These are phyloP conservation scores for Scheffersomyces coipomensis DNA, from an alignment of 805 yeast genomes.

Conservation along the genomic window DNA sequence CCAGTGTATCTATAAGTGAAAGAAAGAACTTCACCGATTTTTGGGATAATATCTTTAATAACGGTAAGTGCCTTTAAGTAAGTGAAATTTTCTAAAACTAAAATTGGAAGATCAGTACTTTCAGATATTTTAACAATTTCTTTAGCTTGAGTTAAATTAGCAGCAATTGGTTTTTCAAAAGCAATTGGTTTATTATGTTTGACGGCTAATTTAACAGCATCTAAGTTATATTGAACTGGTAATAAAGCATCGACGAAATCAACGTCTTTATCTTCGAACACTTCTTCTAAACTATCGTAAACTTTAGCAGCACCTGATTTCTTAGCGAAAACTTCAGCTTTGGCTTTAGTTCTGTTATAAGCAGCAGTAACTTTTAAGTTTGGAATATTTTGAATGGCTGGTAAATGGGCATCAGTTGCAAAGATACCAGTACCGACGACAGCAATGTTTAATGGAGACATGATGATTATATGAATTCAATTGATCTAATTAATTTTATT, in stretches of 20 bases:
- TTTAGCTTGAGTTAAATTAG: constrained; percentile 74
- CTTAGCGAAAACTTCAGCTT: constrained; percentile 78
- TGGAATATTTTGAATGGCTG: constrained; percentile 56
- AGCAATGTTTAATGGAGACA: constrained; percentile 50
- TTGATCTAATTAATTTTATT: neutral
- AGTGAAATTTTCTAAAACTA: constrained; percentile 85
- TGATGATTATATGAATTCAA: neutral
- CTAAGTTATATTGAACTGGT: constrained; percentile 82
- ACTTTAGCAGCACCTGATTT: constrained; percentile 58
- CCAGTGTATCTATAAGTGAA: constrained; percentile 77
- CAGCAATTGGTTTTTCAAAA: constrained; percentile 92
- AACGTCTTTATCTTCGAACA: constrained; percentile 62
- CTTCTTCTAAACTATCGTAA: constrained; percentile 60
- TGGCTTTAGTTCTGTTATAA: constrained; percentile 78
- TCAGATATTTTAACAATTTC: constrained; percentile 71
- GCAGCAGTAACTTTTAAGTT: constrained; percentile 64
- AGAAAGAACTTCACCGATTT: constrained; percentile 71
- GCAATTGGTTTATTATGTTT: constrained; percentile 74
- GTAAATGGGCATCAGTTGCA: constrained; percentile 82
- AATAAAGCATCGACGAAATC: constrained; percentile 82
- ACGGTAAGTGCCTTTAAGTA: constrained; percentile 59
- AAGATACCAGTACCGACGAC: constrained; percentile 85
- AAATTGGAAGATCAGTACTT: constrained; percentile 63
- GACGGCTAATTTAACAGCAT: constrained; percentile 67
- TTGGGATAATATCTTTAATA: constrained; percentile 53